These are phyloP conservation scores for Aquilaria yunnanensis DNA, from an alignment of 345 rosid genomes.

Conservation along the genomic window DNA sequence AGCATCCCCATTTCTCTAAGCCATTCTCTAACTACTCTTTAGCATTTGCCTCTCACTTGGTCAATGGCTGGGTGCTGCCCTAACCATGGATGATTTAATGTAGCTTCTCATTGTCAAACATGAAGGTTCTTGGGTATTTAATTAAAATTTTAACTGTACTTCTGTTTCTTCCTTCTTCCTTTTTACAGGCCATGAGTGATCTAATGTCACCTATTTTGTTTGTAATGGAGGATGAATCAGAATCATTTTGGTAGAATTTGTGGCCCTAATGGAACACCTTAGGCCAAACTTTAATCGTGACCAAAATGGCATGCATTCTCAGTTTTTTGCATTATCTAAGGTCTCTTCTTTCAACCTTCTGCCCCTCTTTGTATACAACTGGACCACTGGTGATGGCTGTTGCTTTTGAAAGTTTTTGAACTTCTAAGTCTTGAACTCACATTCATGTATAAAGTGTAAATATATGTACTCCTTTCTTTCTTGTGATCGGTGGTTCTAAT, in stretches of 20 bases:
- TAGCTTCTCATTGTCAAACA: background rate
- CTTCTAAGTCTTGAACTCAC: too few species aligned
- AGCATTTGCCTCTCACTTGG: too few species aligned
- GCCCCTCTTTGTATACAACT: constrained; percentile 19
- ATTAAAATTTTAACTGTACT: background rate
- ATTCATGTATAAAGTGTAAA: too few species aligned
- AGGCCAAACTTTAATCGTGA: constrained; percentile 98
- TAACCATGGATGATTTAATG: background rate
- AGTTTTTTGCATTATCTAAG: too few species aligned
- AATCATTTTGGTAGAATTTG: constrained; percentile 94
- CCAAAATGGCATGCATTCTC: constrained; percentile 97
- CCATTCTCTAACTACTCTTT: too few species aligned
- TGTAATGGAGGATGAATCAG: constrained; percentile 83
- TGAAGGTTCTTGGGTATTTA: background rate
- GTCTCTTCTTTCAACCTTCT: constrained; percentile 39
- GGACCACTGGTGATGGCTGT: too few species aligned
- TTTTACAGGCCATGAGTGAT: constrained; percentile 92
- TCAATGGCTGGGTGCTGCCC: too few species aligned
- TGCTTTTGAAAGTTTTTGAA: too few species aligned
- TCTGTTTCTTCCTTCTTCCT: background rate
- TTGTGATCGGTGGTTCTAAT: too few species aligned
- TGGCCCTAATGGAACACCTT: constrained; percentile 85
- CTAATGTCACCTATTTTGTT: constrained; percentile 83
- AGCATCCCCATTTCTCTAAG: too few species aligned
- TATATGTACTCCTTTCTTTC: too few species aligned